phyloP scores from a whole-genome alignment of 2,329 filamentous ascomycete species.

The Talaromyces sp. region DNA sequence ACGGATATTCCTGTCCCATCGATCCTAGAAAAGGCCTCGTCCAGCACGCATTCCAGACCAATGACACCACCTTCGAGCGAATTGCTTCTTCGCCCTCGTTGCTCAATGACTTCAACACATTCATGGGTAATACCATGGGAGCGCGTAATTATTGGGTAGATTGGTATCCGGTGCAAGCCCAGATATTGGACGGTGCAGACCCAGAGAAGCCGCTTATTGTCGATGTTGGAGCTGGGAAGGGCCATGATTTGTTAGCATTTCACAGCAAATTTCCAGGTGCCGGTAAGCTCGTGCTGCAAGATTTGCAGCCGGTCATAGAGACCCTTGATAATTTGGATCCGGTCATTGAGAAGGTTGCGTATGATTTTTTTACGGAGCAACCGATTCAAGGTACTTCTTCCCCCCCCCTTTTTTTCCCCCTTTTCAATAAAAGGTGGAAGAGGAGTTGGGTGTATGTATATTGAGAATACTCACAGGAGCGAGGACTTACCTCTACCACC shows the following conservation, averaged over 20 bases:
- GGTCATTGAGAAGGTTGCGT: constrained; percentile 25
- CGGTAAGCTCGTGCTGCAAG: constrained; percentile 49
- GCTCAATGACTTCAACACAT: not conserved
- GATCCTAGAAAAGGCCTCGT: not conserved
- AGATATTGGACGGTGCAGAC: not conserved
- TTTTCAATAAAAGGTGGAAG: not conserved
- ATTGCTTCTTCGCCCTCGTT: not conserved
- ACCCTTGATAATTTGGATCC: constrained; percentile 16
- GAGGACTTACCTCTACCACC: constrained; percentile 23
- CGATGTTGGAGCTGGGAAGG: constrained; percentile 24
- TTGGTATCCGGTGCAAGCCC: not conserved
- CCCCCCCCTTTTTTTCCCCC: not conserved
- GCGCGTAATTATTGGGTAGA: constrained; percentile 4
- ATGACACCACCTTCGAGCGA: not conserved
- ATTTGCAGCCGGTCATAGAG: constrained; percentile 40
- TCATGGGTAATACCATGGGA: constrained; percentile 2
- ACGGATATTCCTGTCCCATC: not conserved
- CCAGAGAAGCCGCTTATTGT: constrained; percentile 15
- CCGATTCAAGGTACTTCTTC: not conserved
- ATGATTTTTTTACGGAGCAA: constrained; percentile 8
- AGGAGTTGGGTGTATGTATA: not conserved
- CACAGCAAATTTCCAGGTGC: constrained; percentile 31
- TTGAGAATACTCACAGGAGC: not conserved
- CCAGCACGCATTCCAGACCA: not conserved
- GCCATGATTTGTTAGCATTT: constrained; percentile 31